Conservation (phyloP, 2,329 filamentous ascomycete species). For the Diaporthe sp. region DNA sequence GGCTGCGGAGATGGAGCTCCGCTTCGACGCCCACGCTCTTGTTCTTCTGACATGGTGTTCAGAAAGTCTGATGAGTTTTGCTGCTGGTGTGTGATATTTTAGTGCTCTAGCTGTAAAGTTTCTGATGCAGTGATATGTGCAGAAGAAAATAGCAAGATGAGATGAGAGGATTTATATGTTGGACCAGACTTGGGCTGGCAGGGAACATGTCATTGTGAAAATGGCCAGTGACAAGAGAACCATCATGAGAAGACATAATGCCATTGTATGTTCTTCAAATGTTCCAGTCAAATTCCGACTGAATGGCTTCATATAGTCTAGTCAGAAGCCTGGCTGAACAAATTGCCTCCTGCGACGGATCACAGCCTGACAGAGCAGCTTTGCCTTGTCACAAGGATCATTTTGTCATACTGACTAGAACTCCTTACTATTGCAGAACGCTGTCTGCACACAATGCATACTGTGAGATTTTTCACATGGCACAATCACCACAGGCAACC, state of each 20-base stretch:
- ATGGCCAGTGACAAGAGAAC: neutral
- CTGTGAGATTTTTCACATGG: neutral
- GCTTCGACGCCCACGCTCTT: conserved; percentile 19
- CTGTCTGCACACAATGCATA: too few species aligned
- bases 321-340: neutral
- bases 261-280: neutral
- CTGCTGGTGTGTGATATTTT: neutral
- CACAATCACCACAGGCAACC: neutral
- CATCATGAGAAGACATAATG: neutral
- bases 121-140: neutral
- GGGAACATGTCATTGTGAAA: neutral
- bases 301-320: neutral
- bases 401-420: neutral
- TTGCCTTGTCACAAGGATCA: neutral
- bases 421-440: neutral
- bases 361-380: neutral
- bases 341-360: neutral
- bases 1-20: conserved; percentile 25
- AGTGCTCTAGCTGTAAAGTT: neutral
- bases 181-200: neutral
- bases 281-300: neutral
- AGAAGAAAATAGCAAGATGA: neutral
- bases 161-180: neutral
- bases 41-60: neutral
- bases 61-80: neutral